Percentiles rank a stretch among this genome's conserved stretches.
phyloP scores from a whole-genome alignment of 345 rosid genomes.

The Lumnitzera racemosa region DNA sequence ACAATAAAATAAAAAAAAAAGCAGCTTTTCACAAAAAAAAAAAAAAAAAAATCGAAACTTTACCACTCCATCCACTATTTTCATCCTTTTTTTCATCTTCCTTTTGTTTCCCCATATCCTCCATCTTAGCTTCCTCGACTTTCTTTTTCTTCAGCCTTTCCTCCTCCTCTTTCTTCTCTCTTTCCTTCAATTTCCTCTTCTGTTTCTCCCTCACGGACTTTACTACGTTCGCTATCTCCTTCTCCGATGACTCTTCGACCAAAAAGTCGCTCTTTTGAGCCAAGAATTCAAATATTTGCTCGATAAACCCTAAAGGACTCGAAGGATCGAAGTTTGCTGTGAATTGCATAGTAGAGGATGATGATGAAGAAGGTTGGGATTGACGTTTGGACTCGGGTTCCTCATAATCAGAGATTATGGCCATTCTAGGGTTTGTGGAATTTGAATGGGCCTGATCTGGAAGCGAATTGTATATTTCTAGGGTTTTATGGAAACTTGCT shows the following conservation, averaged over 20 bases:
- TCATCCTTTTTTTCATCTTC: constrained; percentile 30
- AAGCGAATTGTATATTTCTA: too few relatives aligned
- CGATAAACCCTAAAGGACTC: constrained; percentile 59
- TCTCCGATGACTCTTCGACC: constrained; percentile 44
- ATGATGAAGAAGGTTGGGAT: constrained; percentile 14
- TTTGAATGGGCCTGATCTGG: not conserved
- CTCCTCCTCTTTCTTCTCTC: constrained; percentile 21
- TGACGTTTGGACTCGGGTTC: constrained; percentile 36
- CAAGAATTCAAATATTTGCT: constrained; percentile 60
- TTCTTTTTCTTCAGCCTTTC: constrained; percentile 35
- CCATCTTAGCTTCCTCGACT: constrained; percentile 6
- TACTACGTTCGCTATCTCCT: constrained; percentile 49
- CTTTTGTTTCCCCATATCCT: constrained; percentile 14
- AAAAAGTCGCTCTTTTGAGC: constrained; percentile 67
- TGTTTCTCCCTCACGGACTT: constrained; percentile 46
- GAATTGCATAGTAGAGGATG: constrained; percentile 25
- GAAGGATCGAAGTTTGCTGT: constrained; percentile 52
- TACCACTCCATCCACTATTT: constrained; percentile 32
- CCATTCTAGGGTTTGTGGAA: constrained; percentile 30
- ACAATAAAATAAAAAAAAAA: too few relatives aligned
- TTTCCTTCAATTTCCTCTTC: constrained; percentile 27
- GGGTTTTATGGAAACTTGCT: too few relatives aligned
- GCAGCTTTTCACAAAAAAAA: too few relatives aligned
- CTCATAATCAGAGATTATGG: constrained; percentile 71
- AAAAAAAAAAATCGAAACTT: not conserved